Evolutionary conservation across 495 filamentous ascomycete genomes (phyloP).

Genomic region (Tuber umbilicatum): DNA sequence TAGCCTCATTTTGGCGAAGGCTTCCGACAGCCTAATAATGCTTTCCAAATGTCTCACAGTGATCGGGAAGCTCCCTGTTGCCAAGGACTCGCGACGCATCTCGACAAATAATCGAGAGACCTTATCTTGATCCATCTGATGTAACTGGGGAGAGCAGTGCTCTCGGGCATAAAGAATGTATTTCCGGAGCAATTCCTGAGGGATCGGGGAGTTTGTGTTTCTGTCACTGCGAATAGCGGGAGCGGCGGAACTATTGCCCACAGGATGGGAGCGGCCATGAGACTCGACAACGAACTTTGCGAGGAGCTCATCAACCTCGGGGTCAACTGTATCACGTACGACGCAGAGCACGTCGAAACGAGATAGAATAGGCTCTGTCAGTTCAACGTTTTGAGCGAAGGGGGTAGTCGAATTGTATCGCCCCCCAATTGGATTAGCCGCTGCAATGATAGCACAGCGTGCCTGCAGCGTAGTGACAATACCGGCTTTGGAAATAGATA

Average conservation of each 20-base stretch:
- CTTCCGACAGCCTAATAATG: conserved; percentile 94
- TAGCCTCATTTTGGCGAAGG: conserved; percentile 95
- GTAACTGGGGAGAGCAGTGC: conserved; percentile 81
- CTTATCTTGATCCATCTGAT: conserved; percentile 98
- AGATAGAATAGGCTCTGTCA: conserved; percentile 95
- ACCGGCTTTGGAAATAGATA: conserved; percentile 97
- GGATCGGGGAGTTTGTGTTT: conserved; percentile 49
- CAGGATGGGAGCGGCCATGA: conserved; percentile 81
- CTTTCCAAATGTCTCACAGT: conserved; percentile 96
- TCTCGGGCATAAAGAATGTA: conserved; percentile 96
- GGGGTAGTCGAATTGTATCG: conserved; percentile 95
- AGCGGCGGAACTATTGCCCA: conserved; percentile 23
- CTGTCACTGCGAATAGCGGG: not conserved
- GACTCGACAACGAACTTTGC: conserved; percentile 92
- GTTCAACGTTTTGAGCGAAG: conserved; percentile 89
- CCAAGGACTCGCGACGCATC: conserved; percentile 85
- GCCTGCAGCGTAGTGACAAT: conserved; percentile 97
- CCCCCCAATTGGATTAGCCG: conserved; percentile 92
- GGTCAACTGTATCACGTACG: conserved; percentile 95
- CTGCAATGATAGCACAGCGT: conserved; percentile 94
- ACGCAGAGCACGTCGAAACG: conserved; percentile 99
- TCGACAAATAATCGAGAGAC: conserved; percentile 89
- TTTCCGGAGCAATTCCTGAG: conserved; percentile 87
- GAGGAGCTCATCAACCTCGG: conserved; percentile 86
- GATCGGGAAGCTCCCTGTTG: conserved; percentile 94